Evolutionary conservation across 2,329 filamentous ascomycete genomes (phyloP).

Genomic region (Pezizomycotina sp.): DNA sequence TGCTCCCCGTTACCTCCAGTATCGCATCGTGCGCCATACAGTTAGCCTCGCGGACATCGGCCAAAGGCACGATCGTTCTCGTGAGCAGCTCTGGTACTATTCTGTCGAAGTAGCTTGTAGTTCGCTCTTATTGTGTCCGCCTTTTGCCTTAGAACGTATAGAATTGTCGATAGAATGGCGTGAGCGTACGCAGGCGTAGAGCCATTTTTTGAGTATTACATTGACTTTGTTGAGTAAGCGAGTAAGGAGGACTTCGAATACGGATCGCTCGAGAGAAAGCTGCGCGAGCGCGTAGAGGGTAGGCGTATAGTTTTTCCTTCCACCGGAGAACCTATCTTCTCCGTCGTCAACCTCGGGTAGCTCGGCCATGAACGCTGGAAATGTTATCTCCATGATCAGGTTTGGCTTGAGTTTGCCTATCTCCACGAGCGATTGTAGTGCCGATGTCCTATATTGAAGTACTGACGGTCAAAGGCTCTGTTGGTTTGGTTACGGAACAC

Average conservation of each 20-base stretch:
- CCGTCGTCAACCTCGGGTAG: slow-evolving; percentile 42
- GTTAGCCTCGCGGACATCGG: slow-evolving; percentile 29
- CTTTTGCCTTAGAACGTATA: slow-evolving; percentile 44
- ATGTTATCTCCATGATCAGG: slow-evolving; percentile 46
- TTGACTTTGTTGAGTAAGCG: slow-evolving; percentile 47
- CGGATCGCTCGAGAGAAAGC: slow-evolving; percentile 43
- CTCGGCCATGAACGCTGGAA: slow-evolving; percentile 48
- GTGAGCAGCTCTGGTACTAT: slow-evolving; percentile 32
- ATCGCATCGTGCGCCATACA: slow-evolving; percentile 37
- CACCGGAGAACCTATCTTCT: no score
- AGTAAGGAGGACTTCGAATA: slow-evolving; percentile 47
- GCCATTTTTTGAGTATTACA: slow-evolving; percentile 32
- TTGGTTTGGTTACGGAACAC: slow-evolving; percentile 30
- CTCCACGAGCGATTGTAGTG: slow-evolving; percentile 42
- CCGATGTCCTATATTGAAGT: slow-evolving; percentile 37
- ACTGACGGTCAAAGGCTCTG: slow-evolving; percentile 30
- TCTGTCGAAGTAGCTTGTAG: slow-evolving; percentile 36
- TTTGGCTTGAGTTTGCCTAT: slow-evolving; percentile 46
- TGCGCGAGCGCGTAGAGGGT: slow-evolving; percentile 48
- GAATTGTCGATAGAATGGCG: slow-evolving; percentile 43
- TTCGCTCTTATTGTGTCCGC: slow-evolving; percentile 30
- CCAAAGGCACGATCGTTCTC: slow-evolving; percentile 26
- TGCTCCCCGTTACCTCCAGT: slow-evolving; percentile 43
- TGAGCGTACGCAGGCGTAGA: slow-evolving; percentile 37
- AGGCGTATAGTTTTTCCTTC: slow-evolving; percentile 34